Evolutionary conservation across 495 filamentous ascomycete genomes (phyloP), one percentile per base, ranked within the genome.

Genomic region (Chaetomium fimeti): DNA sequence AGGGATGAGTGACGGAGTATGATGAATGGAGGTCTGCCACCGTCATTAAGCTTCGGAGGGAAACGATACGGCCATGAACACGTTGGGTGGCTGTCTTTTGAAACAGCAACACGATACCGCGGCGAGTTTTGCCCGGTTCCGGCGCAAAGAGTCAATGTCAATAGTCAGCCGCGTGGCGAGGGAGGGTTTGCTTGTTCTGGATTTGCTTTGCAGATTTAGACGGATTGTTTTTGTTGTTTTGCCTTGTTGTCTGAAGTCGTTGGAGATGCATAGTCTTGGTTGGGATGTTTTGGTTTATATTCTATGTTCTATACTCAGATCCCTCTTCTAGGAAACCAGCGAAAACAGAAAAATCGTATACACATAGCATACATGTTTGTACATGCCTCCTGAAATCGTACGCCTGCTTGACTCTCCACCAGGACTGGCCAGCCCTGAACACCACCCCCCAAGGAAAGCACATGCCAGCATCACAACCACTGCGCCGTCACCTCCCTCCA

Each of bases 201-300:
- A 51, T 22, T 55, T 52, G 47, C 20, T 62, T 67, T 62, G 59
- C 63, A 54, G 59, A 53, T 63, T 63, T 69, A 62, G 63, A 62
- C 8, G 36, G 43, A 48, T 60, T 22, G 4, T 18, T 63, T 22
- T 36, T 36, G 29, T 49, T 24, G 28, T 38, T 43, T 51, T 49
- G 27, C n/a, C 12, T 40, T 57, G 20, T 40, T 53, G 40, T 32
- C 64, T 52, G 38, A 32, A 42, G 38, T 54, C 27, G 49, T 63
- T 53, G 29, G 49, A 48, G 54, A 55, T 52, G 52, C 42, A 57
- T 57, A 11, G 49, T 24, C 40, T 43, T 55, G 54, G 52, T 57
- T 63, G 45, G 32, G 40, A 25, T 45, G 55, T 45, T 58, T 43
- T 58, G 36, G 22, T 57, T n/a, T 57, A 56, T 58, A 13, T 42